A percentile compares a stretch with the other conserved stretches of the same genome.
Evolutionary conservation across 2,329 filamentous ascomycete species (phyloP).

Genomic region (Pseudocercospora crystallina): DNA sequence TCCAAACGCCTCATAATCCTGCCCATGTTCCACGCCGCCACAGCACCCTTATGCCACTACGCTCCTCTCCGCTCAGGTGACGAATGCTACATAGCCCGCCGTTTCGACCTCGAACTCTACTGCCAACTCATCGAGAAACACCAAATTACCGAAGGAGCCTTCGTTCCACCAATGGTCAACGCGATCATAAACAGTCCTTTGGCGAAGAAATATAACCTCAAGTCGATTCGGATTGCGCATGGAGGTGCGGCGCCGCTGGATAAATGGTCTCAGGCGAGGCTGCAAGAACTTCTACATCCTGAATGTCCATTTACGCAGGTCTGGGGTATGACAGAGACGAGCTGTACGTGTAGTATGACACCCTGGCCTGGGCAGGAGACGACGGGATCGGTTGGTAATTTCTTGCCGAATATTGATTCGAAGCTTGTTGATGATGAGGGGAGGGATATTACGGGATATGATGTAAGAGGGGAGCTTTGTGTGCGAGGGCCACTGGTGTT

Average conservation of each 20-base stretch:
- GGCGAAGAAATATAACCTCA: slow-evolving; percentile 45
- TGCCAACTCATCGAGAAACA: slow-evolving; percentile 47
- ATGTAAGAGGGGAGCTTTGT: slow-evolving; percentile 50
- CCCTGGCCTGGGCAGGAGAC: no score
- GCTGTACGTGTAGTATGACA: slow-evolving; percentile 33
- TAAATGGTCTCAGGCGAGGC: slow-evolving; percentile 46
- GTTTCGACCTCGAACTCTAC: slow-evolving; percentile 51
- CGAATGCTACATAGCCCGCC: slow-evolving; percentile 43
- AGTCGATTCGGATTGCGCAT: slow-evolving; percentile 36
- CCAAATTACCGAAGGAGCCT: slow-evolving; percentile 48
- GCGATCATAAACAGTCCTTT: slow-evolving; percentile 51
- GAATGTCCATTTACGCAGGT: slow-evolving; percentile 46
- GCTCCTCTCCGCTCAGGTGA: slow-evolving; percentile 35
- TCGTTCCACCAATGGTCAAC: slow-evolving; percentile 56
- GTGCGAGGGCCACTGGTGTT: slow-evolving; percentile 54
- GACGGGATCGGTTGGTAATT: slow-evolving; percentile 42
- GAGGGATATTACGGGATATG: slow-evolving; percentile 11
- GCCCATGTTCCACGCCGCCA: slow-evolving; percentile 53
- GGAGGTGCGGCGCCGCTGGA: slow-evolving; percentile 51
- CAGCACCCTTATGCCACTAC: slow-evolving; percentile 41
- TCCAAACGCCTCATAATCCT: slow-evolving; percentile 43
- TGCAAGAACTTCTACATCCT: slow-evolving; percentile 41
- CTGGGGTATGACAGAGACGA: slow-evolving; percentile 47
- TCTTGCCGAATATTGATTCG: slow-evolving; percentile 42
- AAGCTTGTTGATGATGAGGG: slow-evolving; percentile 54